Percentiles rank a stretch among this genome's conserved stretches.
Conservation (phyloP, 306 rosid species). For the Pachyrhizus erosus region DNA sequence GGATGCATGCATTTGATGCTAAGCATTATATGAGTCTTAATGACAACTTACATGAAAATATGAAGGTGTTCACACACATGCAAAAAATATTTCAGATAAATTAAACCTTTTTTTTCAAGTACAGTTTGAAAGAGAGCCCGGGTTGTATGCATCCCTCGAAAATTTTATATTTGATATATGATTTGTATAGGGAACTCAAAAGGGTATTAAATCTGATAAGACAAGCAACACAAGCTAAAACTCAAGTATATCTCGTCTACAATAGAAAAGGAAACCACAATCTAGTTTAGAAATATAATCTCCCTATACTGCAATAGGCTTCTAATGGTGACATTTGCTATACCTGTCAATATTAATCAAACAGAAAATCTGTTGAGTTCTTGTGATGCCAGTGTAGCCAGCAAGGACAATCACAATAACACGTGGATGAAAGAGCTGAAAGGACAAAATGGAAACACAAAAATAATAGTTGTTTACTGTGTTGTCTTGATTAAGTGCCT, state of each 20-base stretch:
- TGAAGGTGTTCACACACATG: slow-evolving; percentile 5
- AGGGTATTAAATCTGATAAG: neutral
- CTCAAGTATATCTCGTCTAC: too few species aligned
- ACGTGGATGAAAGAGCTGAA: slow-evolving; percentile 17
- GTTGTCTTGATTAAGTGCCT: neutral
- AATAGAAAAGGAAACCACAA: too few species aligned
- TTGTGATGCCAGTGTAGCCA: slow-evolving; percentile 14
- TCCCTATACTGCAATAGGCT: neutral
- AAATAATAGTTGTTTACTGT: neutral
- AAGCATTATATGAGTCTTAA: slow-evolving; percentile 8
- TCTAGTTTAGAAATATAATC: neutral
- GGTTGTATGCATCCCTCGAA: too few species aligned
- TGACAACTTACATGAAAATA: slow-evolving; percentile 21
- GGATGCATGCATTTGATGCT: slow-evolving; percentile 10
- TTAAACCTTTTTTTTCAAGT: too few species aligned
- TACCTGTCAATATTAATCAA: neutral
- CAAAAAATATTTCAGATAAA: too few species aligned
- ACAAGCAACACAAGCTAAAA: neutral
- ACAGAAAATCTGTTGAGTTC: too few species aligned
- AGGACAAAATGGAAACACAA: neutral
- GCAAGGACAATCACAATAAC: slow-evolving; percentile 1
- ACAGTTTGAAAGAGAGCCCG: too few species aligned
- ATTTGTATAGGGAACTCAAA: slow-evolving; percentile 11
- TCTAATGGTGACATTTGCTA: neutral
- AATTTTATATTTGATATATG: neutral